Evolutionary conservation across 2,329 filamentous ascomycete genomes (phyloP).

Genomic region (Talaromyces sp.): DNA sequence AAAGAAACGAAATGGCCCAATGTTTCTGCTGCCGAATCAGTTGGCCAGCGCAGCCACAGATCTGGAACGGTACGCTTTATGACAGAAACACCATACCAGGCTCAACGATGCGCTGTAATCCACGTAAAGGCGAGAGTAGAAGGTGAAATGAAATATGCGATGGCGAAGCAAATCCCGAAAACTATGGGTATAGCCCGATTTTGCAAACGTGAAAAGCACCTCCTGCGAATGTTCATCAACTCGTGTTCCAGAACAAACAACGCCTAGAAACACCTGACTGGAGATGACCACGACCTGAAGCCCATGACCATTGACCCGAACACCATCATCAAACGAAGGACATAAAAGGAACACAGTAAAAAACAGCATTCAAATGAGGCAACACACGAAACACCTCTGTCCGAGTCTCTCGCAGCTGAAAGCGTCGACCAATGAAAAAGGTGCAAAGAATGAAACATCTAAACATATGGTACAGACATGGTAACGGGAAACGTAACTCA

Average conservation of each 20-base stretch:
- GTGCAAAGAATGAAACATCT: conserved; percentile 13
- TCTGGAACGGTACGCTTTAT: neutral
- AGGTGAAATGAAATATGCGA: conserved; percentile 1
- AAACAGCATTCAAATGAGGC: neutral
- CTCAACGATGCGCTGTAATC: neutral
- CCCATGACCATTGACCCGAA: conserved; percentile 15
- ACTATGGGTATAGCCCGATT: neutral
- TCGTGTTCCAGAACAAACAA: conserved; percentile 1
- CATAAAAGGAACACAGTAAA: conserved; percentile 1
- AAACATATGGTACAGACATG: conserved; percentile 19
- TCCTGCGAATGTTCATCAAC: conserved; percentile 11
- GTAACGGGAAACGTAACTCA: conserved; percentile 17
- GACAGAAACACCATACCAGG: neutral
- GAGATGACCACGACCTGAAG: conserved; percentile 6
- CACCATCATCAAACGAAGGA: conserved; percentile 15
- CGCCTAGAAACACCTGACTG: conserved; percentile 10
- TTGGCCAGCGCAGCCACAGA: neutral
- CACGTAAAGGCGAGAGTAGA: neutral
- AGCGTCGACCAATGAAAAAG: neutral
- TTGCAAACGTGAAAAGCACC: neutral
- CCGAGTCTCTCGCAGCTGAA: conserved; percentile 10
- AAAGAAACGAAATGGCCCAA: neutral
- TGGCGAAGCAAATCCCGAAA: neutral
- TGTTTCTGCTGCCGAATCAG: neutral
- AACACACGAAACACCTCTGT: conserved; percentile 4